These are phyloP conservation scores for Teratosphaeriaceae sp. DNA, from an alignment of 2,329 filamentous ascomycete species.

Conservation along the genomic window DNA sequence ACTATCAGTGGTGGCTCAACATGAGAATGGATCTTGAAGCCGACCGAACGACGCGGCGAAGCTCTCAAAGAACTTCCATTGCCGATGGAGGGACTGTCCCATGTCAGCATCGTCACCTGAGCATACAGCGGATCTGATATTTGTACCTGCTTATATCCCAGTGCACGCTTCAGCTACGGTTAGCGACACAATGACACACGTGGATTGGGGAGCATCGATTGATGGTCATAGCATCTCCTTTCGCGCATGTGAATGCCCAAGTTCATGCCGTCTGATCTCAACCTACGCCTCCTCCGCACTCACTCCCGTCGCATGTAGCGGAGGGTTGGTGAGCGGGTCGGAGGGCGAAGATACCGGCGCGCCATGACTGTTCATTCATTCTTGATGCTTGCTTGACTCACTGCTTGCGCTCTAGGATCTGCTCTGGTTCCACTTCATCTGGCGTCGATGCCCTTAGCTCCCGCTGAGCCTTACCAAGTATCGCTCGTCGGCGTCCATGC, in stretches of 20 bases:
- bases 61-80: constrained; percentile 52
- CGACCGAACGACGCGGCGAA: constrained; percentile 54
- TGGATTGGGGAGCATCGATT: constrained; percentile 21
- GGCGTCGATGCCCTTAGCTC: constrained; percentile 16
- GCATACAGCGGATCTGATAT: neutral
- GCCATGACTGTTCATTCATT: constrained; percentile 27
- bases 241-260: constrained; percentile 35
- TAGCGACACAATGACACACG: constrained; percentile 12
- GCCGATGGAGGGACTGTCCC: constrained; percentile 48
- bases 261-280: constrained; percentile 35
- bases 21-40: constrained; percentile 8
- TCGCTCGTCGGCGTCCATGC: constrained; percentile 30
- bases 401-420: constrained; percentile 20
- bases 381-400: constrained; percentile 26
- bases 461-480: constrained; percentile 29
- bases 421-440: constrained; percentile 12
- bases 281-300: constrained; percentile 18
- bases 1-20: neutral
- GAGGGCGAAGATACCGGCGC: constrained; percentile 28
- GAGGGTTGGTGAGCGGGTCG: constrained; percentile 15
- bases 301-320: constrained; percentile 12
- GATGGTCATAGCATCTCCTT: constrained; percentile 35
- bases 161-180: constrained; percentile 33
- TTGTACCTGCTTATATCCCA: constrained; percentile 51
- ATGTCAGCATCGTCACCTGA: constrained; percentile 10